Evolutionary conservation across 2,329 filamentous ascomycete genomes (phyloP), one percentile per base, ranked within the genome.

Genomic region (Pseudogymnoascus verrucosus): DNA sequence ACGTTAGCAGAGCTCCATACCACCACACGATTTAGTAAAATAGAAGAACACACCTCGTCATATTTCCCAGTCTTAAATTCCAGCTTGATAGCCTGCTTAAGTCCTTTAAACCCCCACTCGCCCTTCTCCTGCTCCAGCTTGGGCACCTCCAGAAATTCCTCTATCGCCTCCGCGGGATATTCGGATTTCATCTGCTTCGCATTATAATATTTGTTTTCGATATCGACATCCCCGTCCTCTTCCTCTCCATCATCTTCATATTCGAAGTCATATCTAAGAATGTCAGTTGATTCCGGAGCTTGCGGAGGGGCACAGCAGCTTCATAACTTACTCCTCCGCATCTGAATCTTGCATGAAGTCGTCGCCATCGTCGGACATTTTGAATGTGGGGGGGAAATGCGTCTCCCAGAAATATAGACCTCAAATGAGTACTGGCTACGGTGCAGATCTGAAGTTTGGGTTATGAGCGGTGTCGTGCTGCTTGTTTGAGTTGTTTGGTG

Each of bases 171-270:
- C 71, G 95, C 86, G 0, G 93, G 92, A 64, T 93, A 91, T 67
- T 88, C 88, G 47, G 82, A 81, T 80, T 98, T 99, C 74, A 96
- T 87, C 78, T 98, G 93, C 78, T 99, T 99, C 47, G 95, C 95
- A 77, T 97, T 98, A 83, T 98, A 99, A 81, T 99, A 99, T 79
- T 96, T 97, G 81, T 99, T 99, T 76, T 99, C 95, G 75, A 98
- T 96, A 69, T 93, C 92, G 71, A 97, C 90, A 74, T 97, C 91
- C 64, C 88, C 92, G 34, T 84, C 86, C 64, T 96, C 89, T 47
- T 96, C 90, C 60, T 95, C 92, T 64, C 96, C 91, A 65, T 88
- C 78, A 70, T 92, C 95, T 74, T 97, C 93, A 77, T 97, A 98
- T 73, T 98, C 93, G 75, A 98, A 98, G 78, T 98, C 95, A 74